Conservation (phyloP, 768 basidiomycete genomes). For the Pleurotus cornucopiae region DNA sequence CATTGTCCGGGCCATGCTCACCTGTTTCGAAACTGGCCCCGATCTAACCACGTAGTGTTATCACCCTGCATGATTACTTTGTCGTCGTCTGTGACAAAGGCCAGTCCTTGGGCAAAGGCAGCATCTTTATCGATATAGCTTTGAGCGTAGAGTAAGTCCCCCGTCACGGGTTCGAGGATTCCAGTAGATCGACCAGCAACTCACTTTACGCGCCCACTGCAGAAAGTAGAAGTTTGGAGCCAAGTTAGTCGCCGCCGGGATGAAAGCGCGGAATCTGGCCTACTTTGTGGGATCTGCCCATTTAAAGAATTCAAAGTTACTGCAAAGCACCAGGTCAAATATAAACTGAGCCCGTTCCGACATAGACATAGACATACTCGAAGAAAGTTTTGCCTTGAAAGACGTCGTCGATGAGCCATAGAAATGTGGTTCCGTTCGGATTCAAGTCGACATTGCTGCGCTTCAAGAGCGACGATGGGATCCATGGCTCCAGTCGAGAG, state of each 20-base stretch:
- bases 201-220: constrained; percentile 69
- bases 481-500: neutral
- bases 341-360: too few species aligned
- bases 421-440: constrained; percentile 43
- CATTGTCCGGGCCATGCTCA: constrained; percentile 16
- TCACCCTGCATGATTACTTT: constrained; percentile 78
- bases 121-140: constrained; percentile 59
- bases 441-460: constrained; percentile 32
- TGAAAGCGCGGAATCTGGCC: constrained; percentile 13
- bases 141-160: constrained; percentile 6
- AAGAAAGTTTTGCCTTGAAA: constrained; percentile 68
- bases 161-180: neutral
- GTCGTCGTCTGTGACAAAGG: constrained; percentile 52
- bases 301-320: constrained; percentile 58
- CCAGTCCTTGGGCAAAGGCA: constrained; percentile 51
- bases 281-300: constrained; percentile 67
- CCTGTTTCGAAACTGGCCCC: constrained; percentile 62
- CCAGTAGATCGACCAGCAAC: constrained; percentile 17
- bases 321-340: constrained; percentile 18
- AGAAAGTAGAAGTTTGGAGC: neutral
- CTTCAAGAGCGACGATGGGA: constrained; percentile 1
- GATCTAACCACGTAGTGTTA: constrained; percentile 49
- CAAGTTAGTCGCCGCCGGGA: too few species aligned
- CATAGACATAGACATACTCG: constrained; percentile 40
- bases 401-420: constrained; percentile 68